A percentile compares a stretch with the other conserved stretches of the same genome.
These are phyloP conservation scores for Hippophae rhamnoides DNA, from an alignment of 306 rosid species.

Conservation along the genomic window DNA sequence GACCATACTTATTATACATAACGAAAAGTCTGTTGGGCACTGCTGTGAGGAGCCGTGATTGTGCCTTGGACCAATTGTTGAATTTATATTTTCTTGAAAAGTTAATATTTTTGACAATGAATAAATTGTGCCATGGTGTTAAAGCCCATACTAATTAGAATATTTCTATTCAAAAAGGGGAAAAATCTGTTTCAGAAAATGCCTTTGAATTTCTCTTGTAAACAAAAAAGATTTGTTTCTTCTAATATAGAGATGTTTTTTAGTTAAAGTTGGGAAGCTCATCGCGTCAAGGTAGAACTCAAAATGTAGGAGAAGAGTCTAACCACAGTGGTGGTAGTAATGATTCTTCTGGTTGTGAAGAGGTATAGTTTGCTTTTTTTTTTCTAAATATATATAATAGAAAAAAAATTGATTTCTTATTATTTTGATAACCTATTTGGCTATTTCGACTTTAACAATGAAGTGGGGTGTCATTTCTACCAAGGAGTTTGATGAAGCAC, in stretches of 20 bases:
- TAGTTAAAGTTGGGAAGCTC: slow-evolving; percentile 33
- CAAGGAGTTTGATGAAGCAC: slow-evolving; percentile 63
- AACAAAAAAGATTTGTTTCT: slow-evolving; percentile 11
- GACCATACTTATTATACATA: too few species aligned
- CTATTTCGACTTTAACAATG: slow-evolving; percentile 21
- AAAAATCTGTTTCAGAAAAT: too few species aligned
- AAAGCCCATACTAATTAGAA: too few species aligned
- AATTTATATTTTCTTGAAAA: too few species aligned
- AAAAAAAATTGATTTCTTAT: slow-evolving; percentile 3
- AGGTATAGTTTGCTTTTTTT: slow-evolving; percentile 29
- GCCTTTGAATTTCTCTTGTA: slow-evolving; percentile 2
- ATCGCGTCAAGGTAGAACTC: slow-evolving; percentile 25
- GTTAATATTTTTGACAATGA: too few species aligned
- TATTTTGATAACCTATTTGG: not conserved
- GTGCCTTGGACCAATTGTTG: too few species aligned
- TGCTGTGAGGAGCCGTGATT: too few species aligned
- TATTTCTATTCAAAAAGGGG: too few species aligned
- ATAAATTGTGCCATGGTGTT: too few species aligned
- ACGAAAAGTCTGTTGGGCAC: too few species aligned
- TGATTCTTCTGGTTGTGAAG: slow-evolving; percentile 27
- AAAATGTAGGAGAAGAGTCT: slow-evolving; percentile 17
- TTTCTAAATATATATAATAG: slow-evolving; percentile 1
- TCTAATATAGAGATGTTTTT: slow-evolving; percentile 25
- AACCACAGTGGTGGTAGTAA: slow-evolving; percentile 16
- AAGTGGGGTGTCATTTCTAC: slow-evolving; percentile 67